Evolutionary conservation across 768 basidiomycete genomes (phyloP).

Genomic region (Hygrocybe punicea): DNA sequence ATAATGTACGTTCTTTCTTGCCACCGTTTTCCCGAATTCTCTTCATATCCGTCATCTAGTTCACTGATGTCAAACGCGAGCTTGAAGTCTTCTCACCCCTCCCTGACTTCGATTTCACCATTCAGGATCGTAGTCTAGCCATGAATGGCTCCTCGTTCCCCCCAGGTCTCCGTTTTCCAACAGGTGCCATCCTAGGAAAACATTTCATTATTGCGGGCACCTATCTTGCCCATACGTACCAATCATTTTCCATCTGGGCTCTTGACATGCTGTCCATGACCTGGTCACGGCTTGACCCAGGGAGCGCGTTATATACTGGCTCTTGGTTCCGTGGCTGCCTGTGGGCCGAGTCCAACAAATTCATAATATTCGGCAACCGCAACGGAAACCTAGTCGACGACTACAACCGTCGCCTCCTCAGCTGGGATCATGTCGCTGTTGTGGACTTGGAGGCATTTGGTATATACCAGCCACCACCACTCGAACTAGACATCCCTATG

Average conservation of each 20-base stretch:
- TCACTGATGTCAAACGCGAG: conserved; percentile 93
- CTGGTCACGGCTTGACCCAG: conserved; percentile 87
- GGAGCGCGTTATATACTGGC: conserved; percentile 77
- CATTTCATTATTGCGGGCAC: conserved; percentile 94
- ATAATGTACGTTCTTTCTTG: conserved; percentile 62
- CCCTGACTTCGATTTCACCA: conserved; percentile 69
- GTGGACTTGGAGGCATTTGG: conserved; percentile 94
- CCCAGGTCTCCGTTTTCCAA: conserved; percentile 93
- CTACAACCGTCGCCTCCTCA: conserved; percentile 85
- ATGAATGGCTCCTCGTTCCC: conserved; percentile 85
- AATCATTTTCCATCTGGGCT: conserved; percentile 96
- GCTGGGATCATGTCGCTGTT: conserved; percentile 89
- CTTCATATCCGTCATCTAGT: conserved; percentile 44
- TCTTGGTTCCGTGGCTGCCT: conserved; percentile 94
- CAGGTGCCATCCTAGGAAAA: conserved; percentile 86
- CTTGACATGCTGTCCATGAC: conserved; percentile 79
- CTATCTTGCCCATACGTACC: conserved; percentile 89
- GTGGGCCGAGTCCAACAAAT: conserved; percentile 80
- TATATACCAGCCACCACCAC: conserved; percentile 83
- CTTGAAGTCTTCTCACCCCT: conserved; percentile 87
- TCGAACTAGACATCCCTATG: conserved; percentile 63
- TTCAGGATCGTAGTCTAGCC: conserved; percentile 72
- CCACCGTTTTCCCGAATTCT: conserved; percentile 1
- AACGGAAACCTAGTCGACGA: conserved; percentile 87
- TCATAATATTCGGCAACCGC: conserved; percentile 88